Percentiles rank a stretch among this genome's conserved stretches.
These are phyloP conservation scores for Zalaria obscura DNA, from an alignment of 2,329 filamentous ascomycete genomes.

Conservation along the genomic window DNA sequence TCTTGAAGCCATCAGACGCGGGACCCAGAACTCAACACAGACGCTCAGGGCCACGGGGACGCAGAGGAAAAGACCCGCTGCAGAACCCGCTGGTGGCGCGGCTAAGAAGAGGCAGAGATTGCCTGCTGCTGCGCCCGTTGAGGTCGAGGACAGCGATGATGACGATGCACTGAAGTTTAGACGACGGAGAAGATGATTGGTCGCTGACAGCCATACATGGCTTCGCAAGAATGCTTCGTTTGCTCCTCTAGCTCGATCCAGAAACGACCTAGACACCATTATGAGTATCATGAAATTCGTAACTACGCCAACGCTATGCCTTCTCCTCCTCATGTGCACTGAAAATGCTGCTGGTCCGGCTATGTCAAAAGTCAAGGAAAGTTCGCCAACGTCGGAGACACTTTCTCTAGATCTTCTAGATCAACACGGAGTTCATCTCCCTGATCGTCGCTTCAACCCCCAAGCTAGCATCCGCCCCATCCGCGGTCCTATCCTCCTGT, in stretches of 20 bases:
- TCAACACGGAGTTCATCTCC: conserved; percentile 6
- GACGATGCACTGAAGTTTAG: conserved; percentile 43
- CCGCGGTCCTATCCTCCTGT: conserved; percentile 1
- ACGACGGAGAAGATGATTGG: conserved; percentile 21
- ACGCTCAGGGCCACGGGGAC: conserved; percentile 3
- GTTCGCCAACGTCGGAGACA: too few relatives aligned
- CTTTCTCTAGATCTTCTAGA: not conserved
- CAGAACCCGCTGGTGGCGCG: conserved; percentile 10
- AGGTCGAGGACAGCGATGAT: conserved; percentile 31
- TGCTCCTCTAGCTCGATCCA: too few relatives aligned
- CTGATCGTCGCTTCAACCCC: conserved; percentile 6
- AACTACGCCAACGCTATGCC: too few relatives aligned
- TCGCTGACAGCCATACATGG: too few relatives aligned
- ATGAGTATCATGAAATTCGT: too few relatives aligned
- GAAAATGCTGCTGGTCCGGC: too few relatives aligned
- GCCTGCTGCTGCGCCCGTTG: conserved; percentile 4
- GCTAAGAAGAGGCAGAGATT: conserved; percentile 19
- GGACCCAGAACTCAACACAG: conserved; percentile 4
- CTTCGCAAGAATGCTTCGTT: too few relatives aligned
- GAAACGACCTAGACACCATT: too few relatives aligned
- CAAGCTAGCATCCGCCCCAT: conserved; percentile 2
- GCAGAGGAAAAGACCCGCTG: conserved; percentile 15
- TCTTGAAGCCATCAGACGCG: conserved; percentile 2
- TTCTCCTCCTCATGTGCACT: too few relatives aligned
- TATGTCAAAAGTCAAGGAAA: too few relatives aligned